Percentiles rank a stretch among this genome's conserved stretches.
phyloP scores from a whole-genome alignment of 306 rosid species.

The Styphnolobium japonicum region DNA sequence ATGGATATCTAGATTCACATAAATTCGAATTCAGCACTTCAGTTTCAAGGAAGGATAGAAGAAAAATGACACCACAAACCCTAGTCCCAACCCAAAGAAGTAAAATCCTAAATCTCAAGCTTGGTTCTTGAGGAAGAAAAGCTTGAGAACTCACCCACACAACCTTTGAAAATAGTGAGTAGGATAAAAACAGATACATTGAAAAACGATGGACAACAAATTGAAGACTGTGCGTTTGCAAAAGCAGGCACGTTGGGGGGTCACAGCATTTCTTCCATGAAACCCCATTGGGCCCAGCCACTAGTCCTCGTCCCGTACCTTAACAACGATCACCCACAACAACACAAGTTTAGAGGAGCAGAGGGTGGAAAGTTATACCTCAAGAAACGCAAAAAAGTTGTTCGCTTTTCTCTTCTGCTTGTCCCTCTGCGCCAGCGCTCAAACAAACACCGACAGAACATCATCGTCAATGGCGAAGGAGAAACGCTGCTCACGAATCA shows the following conservation, averaged over 20 bases:
- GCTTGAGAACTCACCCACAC: background rate
- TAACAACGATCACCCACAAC: background rate
- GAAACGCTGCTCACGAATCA: background rate
- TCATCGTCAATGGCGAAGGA: background rate
- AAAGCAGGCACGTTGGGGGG: background rate
- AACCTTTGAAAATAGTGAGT: background rate
- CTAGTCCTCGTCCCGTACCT: background rate
- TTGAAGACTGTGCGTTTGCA: background rate
- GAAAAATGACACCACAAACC: background rate
- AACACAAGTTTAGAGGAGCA: background rate
- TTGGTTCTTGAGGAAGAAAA: background rate
- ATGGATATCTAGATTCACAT: background rate
- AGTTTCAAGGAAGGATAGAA: background rate
- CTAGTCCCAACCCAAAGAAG: background rate
- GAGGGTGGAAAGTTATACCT: background rate
- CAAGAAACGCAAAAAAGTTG: background rate
- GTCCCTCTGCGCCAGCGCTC: too few species aligned
- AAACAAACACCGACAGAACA: background rate
- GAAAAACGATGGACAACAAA: background rate
- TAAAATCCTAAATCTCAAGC: background rate
- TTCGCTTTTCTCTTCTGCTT: conserved; percentile 10
- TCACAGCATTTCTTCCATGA: background rate
- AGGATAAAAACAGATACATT: background rate
- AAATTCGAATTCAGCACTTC: background rate
- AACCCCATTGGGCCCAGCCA: background rate